These are phyloP conservation scores for Discostella pseudostelligera DNA, from an alignment of 108 stramenopile genomes.

Conservation along the genomic window DNA sequence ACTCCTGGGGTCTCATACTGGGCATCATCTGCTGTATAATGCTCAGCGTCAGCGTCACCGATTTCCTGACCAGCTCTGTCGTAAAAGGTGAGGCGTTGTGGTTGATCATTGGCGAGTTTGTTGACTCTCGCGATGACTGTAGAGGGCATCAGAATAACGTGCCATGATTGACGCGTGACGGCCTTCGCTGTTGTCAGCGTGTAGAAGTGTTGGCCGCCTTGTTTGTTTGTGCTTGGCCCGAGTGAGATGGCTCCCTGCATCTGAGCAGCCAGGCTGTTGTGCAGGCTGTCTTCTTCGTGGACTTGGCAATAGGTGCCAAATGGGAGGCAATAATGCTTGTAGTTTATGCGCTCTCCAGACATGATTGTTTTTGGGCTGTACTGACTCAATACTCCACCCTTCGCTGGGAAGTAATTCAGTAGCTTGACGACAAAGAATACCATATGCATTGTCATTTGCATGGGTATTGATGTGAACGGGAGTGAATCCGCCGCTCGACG, in stretches of 20 bases:
- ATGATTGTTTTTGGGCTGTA: slow-evolving; percentile 18
- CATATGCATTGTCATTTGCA: background rate
- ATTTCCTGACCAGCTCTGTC: slow-evolving; percentile 1
- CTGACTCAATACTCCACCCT: slow-evolving; percentile 13
- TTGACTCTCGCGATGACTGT: slow-evolving; percentile 6
- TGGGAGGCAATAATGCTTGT: slow-evolving; percentile 9
- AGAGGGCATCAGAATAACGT: background rate
- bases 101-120: slow-evolving; percentile 1
- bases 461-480: background rate
- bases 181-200: background rate
- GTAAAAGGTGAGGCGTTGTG: background rate
- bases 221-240: slow-evolving; percentile 1
- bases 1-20: too few species aligned
- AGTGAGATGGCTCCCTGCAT: slow-evolving; percentile 14
- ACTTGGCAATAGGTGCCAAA: slow-evolving; percentile 13
- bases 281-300: slow-evolving; percentile 10
- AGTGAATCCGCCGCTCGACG: background rate
- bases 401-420: slow-evolving; percentile 14
- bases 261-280: slow-evolving; percentile 3
- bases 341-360: slow-evolving; percentile 14
- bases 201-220: slow-evolving; percentile 7
- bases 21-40: slow-evolving; percentile 19
- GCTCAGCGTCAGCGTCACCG: slow-evolving; percentile 1
- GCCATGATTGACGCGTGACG: background rate
- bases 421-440: slow-evolving; percentile 15